Conservation (phyloP, 2,329 filamentous ascomycete species). For the Corinectria fuckeliana region DNA sequence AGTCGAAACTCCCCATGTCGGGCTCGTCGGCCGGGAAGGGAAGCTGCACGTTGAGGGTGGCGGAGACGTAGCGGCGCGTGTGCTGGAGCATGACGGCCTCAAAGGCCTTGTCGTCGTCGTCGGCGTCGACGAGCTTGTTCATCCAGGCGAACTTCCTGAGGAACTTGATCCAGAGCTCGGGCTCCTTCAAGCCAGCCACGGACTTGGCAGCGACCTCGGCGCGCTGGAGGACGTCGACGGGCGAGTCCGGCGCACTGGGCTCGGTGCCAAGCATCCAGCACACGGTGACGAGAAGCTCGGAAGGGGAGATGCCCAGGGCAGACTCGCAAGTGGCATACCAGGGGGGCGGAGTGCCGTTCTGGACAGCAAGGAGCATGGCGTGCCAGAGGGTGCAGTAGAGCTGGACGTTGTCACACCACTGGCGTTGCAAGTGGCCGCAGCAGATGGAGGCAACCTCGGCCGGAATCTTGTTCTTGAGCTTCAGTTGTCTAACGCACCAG, state of each 20-base stretch:
- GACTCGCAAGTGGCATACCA: slow-evolving; percentile 34
- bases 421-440: slow-evolving; percentile 10
- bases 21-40: slow-evolving; percentile 21
- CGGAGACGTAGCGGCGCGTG: slow-evolving; percentile 26
- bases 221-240: slow-evolving; percentile 15
- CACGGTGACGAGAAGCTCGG: slow-evolving; percentile 35
- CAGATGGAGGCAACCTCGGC: slow-evolving; percentile 21
- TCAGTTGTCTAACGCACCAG: slow-evolving; percentile 33
- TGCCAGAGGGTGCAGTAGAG: slow-evolving; percentile 36
- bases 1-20: not conserved
- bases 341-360: slow-evolving; percentile 18
- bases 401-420: slow-evolving; percentile 33
- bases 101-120: slow-evolving; percentile 29
- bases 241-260: not conserved
- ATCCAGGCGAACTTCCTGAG: slow-evolving; percentile 33
- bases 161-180: slow-evolving; percentile 29
- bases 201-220: slow-evolving; percentile 17
- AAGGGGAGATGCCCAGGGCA: slow-evolving; percentile 33
- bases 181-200: slow-evolving; percentile 16
- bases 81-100: slow-evolving; percentile 24
- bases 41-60: slow-evolving; percentile 24
- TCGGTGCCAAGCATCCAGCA: slow-evolving; percentile 35
- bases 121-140: slow-evolving; percentile 27
- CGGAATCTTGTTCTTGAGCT: slow-evolving; percentile 19
- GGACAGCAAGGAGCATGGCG: slow-evolving; percentile 23